These are phyloP conservation scores for Conticribra guillardii DNA, from an alignment of 108 stramenopile species.

Conservation along the genomic window DNA sequence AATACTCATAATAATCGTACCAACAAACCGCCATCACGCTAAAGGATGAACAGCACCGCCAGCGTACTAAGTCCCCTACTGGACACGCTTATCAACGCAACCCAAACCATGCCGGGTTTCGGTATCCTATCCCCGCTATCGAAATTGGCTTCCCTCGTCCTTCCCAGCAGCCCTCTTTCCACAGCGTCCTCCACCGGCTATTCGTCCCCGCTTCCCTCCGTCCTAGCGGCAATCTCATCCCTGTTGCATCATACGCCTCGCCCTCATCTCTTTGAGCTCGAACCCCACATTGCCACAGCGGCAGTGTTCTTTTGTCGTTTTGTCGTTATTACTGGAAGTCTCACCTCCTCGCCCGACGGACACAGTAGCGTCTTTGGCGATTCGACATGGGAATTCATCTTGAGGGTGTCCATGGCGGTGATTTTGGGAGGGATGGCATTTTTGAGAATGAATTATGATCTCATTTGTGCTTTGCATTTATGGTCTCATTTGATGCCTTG, in stretches of 20 bases:
- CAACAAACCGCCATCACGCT: no score
- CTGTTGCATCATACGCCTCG: neutral
- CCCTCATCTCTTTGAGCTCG: constrained; percentile 37
- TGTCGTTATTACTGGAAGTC: constrained; percentile 49
- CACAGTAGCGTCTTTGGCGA: neutral
- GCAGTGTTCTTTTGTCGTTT: constrained; percentile 76
- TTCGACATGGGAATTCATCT: constrained; percentile 4
- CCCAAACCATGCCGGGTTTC: neutral
- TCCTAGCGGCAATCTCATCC: neutral
- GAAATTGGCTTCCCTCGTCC: constrained; percentile 18
- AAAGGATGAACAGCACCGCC: neutral
- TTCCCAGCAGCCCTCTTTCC: constrained; percentile 25
- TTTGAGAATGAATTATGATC: constrained; percentile 60
- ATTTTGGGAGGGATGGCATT: constrained; percentile 66
- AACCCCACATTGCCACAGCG: constrained; percentile 60
- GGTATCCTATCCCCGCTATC: neutral
- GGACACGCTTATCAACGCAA: neutral
- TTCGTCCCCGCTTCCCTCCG: neutral
- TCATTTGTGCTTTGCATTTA: constrained; percentile 68
- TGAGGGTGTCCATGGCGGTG: constrained; percentile 51
- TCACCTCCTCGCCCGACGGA: constrained; percentile 32
- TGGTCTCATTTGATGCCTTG: constrained; percentile 72
- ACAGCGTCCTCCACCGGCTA: constrained; percentile 11
- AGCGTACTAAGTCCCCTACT: neutral
- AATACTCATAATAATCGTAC: no score